Percentiles rank a stretch among this genome's conserved stretches.
Evolutionary conservation across 192 early-diverging fungal genomes (phyloP).

Genomic region (Coemansia sp.): DNA sequence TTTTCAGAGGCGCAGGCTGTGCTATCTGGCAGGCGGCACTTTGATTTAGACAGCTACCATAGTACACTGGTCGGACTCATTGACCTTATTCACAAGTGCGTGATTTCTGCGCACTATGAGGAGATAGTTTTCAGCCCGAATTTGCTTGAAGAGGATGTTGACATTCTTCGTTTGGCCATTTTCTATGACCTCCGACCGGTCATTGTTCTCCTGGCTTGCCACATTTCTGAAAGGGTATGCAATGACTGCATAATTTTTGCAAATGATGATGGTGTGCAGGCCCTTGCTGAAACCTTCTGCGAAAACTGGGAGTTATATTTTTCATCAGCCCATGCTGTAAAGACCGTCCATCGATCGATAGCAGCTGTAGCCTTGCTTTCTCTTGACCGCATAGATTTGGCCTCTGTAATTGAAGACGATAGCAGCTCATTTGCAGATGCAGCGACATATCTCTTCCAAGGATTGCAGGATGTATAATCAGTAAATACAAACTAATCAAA

Average conservation of each 20-base stretch:
- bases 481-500: conserved; percentile 1
- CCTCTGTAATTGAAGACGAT: conserved; percentile 3
- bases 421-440: conserved; percentile 9
- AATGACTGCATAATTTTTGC: background rate
- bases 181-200: conserved; percentile 30
- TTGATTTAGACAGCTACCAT: conserved; percentile 23
- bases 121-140: background rate
- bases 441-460: background rate
- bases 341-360: background rate
- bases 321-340: background rate
- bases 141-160: background rate
- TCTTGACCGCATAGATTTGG: conserved; percentile 16
- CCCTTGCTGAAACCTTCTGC: conserved; percentile 5
- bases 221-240: background rate
- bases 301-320: conserved; percentile 13
- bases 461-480: background rate
- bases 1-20: conserved; percentile 28
- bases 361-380: conserved; percentile 18
- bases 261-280: conserved; percentile 8
- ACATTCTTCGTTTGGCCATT: conserved; percentile 18
- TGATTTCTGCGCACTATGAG: background rate
- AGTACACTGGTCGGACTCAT: conserved; percentile 11
- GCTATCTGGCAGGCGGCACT: background rate
- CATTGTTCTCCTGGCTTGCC: conserved; percentile 15
- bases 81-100: conserved; percentile 18